phyloP scores from a whole-genome alignment of 441 rosid genomes.

The Gossypium laxum region DNA sequence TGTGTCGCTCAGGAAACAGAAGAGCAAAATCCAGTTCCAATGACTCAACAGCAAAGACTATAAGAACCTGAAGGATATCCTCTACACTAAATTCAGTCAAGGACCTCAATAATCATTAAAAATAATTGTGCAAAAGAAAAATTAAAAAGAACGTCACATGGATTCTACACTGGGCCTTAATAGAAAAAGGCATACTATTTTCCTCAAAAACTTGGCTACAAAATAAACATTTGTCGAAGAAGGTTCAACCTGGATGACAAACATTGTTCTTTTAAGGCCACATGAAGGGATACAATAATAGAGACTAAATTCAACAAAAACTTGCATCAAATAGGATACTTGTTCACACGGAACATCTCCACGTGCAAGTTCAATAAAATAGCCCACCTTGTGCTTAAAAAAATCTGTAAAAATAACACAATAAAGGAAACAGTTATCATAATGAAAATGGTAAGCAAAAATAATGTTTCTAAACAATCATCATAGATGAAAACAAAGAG shows the following conservation, averaged over 20 bases:
- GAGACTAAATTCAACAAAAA: constrained; percentile 13
- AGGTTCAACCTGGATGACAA: not conserved
- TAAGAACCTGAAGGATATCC: constrained; percentile 95
- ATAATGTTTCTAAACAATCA: not conserved
- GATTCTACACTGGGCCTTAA: not conserved
- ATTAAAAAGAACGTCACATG: not conserved
- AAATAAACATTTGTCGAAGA: not conserved
- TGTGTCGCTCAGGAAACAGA: constrained; percentile 85
- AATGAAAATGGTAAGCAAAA: constrained; percentile 9
- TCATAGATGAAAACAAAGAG: constrained; percentile 14
- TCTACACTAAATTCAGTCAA: constrained; percentile 69
- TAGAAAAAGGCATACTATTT: not conserved
- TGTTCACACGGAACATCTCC: constrained; percentile 98
- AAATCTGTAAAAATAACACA: constrained; percentile 51
- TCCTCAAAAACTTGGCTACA: constrained; percentile 5
- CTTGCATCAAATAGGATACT: constrained; percentile 60
- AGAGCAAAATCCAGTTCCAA: constrained; percentile 94
- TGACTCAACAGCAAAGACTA: constrained; percentile 94
- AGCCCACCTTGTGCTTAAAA: constrained; percentile 98
- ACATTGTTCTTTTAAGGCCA: not conserved
- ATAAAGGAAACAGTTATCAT: constrained; percentile 11
- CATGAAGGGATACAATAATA: not conserved
- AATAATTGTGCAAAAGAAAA: constrained; percentile 4
- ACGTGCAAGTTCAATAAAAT: constrained; percentile 88
- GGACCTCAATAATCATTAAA: constrained; percentile 33